Percentiles rank a stretch among this genome's conserved stretches.
These are phyloP conservation scores for Breviolum minutum DNA, from an alignment of 73 alveolate genomes.

Conservation along the genomic window DNA sequence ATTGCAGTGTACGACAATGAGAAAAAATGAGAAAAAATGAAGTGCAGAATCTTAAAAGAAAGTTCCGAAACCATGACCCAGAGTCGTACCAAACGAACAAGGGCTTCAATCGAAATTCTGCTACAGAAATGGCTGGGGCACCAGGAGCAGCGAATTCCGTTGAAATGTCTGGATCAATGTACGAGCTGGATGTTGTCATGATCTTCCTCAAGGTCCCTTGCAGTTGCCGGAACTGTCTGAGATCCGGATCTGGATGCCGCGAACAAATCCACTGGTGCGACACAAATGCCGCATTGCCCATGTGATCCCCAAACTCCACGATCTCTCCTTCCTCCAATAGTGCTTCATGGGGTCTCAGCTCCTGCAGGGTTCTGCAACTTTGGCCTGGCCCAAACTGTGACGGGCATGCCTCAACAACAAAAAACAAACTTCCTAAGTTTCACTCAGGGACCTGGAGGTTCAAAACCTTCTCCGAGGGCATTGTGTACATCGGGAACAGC, in stretches of 20 bases:
- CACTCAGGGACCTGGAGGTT: too few species aligned
- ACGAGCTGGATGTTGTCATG: neutral
- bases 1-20: too few species aligned
- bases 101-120: neutral
- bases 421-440: too few species aligned
- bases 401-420: too few species aligned
- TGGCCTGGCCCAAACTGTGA: too few species aligned
- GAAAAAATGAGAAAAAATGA: too few species aligned
- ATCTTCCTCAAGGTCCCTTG: neutral
- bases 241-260: neutral
- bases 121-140: neutral
- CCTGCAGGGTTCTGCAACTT: too few species aligned
- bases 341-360: conserved; percentile 35
- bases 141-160: neutral
- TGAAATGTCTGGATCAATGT: neutral
- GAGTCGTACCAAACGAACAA: conserved; percentile 43
- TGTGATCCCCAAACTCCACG: neutral
- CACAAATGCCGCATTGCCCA: conserved; percentile 22
- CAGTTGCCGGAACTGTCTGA: neutral
- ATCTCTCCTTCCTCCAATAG: neutral
- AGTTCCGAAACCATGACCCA: too few species aligned
- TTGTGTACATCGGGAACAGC: too few species aligned
- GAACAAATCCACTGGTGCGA: conserved; percentile 16
- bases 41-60: too few species aligned
- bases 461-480: too few species aligned